Conservation (phyloP, 2,329 filamentous ascomycete genomes). For the Colletotrichum zoysiae region DNA sequence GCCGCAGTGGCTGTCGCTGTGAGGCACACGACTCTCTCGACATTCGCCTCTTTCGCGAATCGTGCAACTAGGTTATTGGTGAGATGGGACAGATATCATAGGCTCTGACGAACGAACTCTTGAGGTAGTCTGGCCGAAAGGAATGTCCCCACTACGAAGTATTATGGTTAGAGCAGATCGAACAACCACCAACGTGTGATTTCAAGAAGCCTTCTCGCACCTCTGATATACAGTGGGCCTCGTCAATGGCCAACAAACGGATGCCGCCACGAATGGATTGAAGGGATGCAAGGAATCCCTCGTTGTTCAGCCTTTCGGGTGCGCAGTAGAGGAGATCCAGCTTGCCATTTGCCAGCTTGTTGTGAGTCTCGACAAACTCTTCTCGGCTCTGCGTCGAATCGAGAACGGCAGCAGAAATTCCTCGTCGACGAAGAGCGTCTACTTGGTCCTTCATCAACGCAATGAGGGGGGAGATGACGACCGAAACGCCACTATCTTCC, state of each 20-base stretch:
- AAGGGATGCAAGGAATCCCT: constrained; percentile 69
- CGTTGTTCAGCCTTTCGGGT: constrained; percentile 71
- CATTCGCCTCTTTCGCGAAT: constrained; percentile 66
- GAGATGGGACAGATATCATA: constrained; percentile 32
- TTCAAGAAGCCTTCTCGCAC: constrained; percentile 3
- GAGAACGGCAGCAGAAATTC: constrained; percentile 65
- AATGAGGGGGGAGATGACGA: constrained; percentile 69
- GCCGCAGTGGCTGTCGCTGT: constrained; percentile 70
- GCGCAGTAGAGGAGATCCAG: constrained; percentile 70
- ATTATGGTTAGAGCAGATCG: background rate
- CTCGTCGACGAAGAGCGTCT: constrained; percentile 62
- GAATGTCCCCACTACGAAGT: constrained; percentile 60
- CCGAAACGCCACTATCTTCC: constrained; percentile 61
- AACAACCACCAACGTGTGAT: background rate
- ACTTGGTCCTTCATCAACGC: constrained; percentile 73
- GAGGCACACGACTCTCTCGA: constrained; percentile 70
- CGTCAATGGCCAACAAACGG: constrained; percentile 68
- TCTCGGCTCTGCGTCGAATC: constrained; percentile 68
- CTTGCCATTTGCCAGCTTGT: constrained; percentile 57
- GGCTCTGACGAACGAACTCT: constrained; percentile 48
- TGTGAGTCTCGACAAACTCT: constrained; percentile 55
- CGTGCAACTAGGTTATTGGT: constrained; percentile 58
- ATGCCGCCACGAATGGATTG: constrained; percentile 67
- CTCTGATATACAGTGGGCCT: constrained; percentile 71
- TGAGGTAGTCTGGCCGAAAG: constrained; percentile 64